A percentile compares a stretch with the other conserved stretches of the same genome.
phyloP scores from a whole-genome alignment of 2,329 filamentous ascomycete species.

The Colletotrichum chlorophyti region DNA sequence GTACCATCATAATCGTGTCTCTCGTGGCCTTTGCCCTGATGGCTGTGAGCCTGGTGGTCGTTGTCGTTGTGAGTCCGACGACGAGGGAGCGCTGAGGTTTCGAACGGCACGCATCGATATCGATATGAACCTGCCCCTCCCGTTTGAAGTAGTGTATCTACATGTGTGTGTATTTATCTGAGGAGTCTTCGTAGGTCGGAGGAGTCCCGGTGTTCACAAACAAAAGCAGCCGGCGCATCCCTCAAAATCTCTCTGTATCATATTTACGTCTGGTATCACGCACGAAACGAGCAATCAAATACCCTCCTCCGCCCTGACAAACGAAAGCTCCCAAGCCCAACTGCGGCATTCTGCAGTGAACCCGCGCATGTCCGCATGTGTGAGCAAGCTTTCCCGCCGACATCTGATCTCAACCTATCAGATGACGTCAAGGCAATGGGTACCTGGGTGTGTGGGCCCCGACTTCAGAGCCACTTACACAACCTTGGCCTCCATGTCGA shows the following conservation, averaged over 20 bases:
- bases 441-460: conserved; percentile 9
- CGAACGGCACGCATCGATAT: background rate
- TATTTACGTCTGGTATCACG: background rate
- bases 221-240: no score
- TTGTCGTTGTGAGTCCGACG: conserved; percentile 57
- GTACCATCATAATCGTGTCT: conserved; percentile 75
- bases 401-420: conserved; percentile 21
- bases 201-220: no score
- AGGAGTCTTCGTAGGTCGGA: no score
- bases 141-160: no score
- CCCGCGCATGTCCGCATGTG: no score
- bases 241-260: background rate
- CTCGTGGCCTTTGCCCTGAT: conserved; percentile 70
- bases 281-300: background rate
- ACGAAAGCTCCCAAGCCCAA: background rate
- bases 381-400: no score
- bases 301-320: background rate
- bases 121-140: no score
- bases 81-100: conserved; percentile 33
- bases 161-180: no score
- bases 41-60: conserved; percentile 64
- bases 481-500: background rate
- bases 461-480: background rate
- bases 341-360: no score
- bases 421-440: conserved; percentile 20